These are phyloP conservation scores for Centella asiatica DNA, from an alignment of 129 eudicot genomes.

Conservation along the genomic window DNA sequence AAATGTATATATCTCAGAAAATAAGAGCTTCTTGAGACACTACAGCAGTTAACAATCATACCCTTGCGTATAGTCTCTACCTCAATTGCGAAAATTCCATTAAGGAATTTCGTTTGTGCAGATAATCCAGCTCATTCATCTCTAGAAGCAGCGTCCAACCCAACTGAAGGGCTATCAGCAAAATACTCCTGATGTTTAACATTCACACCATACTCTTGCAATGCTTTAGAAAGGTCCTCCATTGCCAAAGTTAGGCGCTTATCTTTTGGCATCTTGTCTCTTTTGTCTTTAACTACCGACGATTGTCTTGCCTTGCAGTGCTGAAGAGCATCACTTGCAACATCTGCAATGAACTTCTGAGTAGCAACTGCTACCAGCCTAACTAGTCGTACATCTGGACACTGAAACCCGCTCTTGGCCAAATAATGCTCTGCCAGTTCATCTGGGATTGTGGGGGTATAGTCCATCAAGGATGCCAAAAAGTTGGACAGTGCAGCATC, in stretches of 20 bases:
- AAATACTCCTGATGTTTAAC: conserved; percentile 87
- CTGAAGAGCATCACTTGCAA: conserved; percentile 92
- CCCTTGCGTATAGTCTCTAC: too few species aligned
- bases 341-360: conserved; percentile 79
- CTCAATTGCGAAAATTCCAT: too few species aligned
- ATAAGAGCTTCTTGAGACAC: too few species aligned
- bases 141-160: conserved; percentile 60
- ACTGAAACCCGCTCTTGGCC: conserved; percentile 87
- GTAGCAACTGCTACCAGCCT: conserved; percentile 95
- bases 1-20: too few species aligned
- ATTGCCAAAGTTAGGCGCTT: conserved; percentile 3
- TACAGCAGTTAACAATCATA: too few species aligned
- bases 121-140: conserved; percentile 62
- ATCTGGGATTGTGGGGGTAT: conserved; percentile 87
- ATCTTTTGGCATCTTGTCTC: conserved; percentile 6
- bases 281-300: conserved; percentile 1
- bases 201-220: conserved; percentile 68
- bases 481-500: conserved; percentile 64
- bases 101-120: too few species aligned
- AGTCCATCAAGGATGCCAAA: conserved; percentile 83
- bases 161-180: conserved; percentile 91
- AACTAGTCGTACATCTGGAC: conserved; percentile 85
- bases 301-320: conserved; percentile 21
- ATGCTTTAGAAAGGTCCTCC: conserved; percentile 5
- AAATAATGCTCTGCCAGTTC: conserved; percentile 91